A percentile compares a stretch with the other conserved stretches of the same genome.
phyloP scores from a whole-genome alignment of 805 yeast species.

The Nakazawaea laoshanensis region DNA sequence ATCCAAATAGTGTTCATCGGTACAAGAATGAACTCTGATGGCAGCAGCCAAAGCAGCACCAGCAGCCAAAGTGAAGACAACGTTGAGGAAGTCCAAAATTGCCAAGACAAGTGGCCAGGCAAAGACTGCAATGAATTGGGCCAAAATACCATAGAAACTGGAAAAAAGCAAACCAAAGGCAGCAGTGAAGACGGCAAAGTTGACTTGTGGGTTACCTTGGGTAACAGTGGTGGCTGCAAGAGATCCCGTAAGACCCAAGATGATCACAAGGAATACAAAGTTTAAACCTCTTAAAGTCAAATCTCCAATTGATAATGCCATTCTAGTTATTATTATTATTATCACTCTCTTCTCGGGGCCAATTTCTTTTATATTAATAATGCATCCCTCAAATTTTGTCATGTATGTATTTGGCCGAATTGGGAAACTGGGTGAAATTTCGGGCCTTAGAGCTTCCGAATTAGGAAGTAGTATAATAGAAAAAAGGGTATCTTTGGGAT shows the following conservation, averaged over 20 bases:
- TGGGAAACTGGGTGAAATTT: background rate
- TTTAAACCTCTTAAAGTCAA: conserved; percentile 64
- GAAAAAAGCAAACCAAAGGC: conserved; percentile 81
- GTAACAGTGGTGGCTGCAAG: conserved; percentile 54
- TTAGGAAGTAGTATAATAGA: conserved; percentile 8
- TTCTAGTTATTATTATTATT: no score
- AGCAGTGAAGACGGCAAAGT: conserved; percentile 80
- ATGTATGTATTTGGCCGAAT: background rate
- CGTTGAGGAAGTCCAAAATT: conserved; percentile 75
- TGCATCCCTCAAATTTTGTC: no score
- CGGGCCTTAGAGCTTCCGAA: background rate
- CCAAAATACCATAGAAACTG: conserved; percentile 68
- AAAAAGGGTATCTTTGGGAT: no score
- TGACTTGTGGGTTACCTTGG: conserved; percentile 70
- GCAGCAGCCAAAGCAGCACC: conserved; percentile 93
- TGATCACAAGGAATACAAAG: conserved; percentile 68
- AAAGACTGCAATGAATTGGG: conserved; percentile 67
- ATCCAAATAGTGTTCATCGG: conserved; percentile 55
- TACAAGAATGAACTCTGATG: conserved; percentile 80
- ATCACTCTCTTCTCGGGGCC: no score
- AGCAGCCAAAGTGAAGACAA: conserved; percentile 88
- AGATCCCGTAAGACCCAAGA: conserved; percentile 86
- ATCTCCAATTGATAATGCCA: conserved; percentile 68
- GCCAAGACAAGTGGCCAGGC: conserved; percentile 84
- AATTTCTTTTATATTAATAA: no score